These are phyloP conservation scores for Larix kaempferi DNA, from an alignment of 75 land plant species.

Conservation along the genomic window DNA sequence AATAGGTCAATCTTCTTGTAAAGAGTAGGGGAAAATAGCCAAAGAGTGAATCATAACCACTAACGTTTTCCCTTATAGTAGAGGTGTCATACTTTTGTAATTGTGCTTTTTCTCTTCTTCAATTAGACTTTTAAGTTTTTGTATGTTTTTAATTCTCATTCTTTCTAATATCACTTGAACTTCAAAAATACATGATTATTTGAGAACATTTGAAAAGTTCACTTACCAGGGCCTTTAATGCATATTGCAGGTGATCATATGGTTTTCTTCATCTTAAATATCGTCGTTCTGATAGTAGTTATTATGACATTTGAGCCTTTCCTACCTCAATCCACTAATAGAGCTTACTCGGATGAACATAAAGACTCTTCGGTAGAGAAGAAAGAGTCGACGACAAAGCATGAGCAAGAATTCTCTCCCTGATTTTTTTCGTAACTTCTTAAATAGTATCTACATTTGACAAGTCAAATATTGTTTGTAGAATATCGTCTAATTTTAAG, in stretches of 20 bases:
- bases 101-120: no score
- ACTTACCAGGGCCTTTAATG: not conserved
- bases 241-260: slow-evolving; percentile 57
- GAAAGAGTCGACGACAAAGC: not conserved
- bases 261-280: slow-evolving; percentile 51
- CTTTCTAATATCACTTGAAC: not conserved
- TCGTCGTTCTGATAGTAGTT: slow-evolving; percentile 26
- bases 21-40: not conserved
- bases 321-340: slow-evolving; percentile 21
- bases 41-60: not conserved
- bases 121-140: not conserved
- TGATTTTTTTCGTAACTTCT: no score
- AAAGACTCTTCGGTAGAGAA: not conserved
- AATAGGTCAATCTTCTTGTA: not conserved
- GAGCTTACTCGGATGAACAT: slow-evolving; percentile 1
- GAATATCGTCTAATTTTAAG: no score
- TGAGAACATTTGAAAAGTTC: not conserved
- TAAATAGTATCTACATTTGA: no score
- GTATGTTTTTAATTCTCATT: not conserved
- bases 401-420: no score
- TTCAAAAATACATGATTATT: not conserved
- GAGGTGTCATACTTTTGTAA: no score
- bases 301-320: slow-evolving; percentile 58
- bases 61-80: not conserved
- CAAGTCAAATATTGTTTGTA: no score